These are phyloP conservation scores for Fusarium sp. DNA, from an alignment of 2,329 filamentous ascomycete genomes.

Conservation along the genomic window DNA sequence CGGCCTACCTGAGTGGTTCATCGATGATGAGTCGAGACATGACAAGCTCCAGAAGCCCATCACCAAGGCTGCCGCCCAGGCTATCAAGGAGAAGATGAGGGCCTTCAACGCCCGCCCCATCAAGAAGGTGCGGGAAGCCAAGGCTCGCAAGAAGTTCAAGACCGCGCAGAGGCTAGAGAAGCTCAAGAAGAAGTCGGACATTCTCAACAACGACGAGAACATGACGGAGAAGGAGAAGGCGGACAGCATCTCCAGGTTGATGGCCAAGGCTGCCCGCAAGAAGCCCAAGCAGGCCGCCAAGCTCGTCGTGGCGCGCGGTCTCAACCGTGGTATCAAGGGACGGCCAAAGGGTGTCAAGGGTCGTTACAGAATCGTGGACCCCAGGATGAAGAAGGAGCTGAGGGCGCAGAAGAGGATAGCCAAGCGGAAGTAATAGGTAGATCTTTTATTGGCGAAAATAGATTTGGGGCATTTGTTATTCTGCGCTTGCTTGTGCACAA, in stretches of 20 bases:
- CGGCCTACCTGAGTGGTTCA: conserved; percentile 96
- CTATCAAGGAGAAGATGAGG: conserved; percentile 94
- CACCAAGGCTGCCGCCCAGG: conserved; percentile 86
- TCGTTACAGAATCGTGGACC: conserved; percentile 96
- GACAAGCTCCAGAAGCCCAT: conserved; percentile 90
- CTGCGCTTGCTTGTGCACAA: conserved; percentile 10
- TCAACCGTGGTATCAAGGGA: conserved; percentile 87
- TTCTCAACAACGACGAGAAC: conserved; percentile 88
- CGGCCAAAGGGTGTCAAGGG: conserved; percentile 93
- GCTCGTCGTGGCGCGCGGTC: conserved; percentile 87
- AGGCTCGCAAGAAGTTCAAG: conserved; percentile 97
- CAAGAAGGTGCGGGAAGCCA: conserved; percentile 98
- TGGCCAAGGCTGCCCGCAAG: conserved; percentile 85
- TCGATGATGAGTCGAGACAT: conserved; percentile 90
- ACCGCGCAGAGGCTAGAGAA: conserved; percentile 92
- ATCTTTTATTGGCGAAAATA: conserved; percentile 13
- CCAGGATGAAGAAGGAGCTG: conserved; percentile 96
- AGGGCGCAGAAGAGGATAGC: conserved; percentile 82
- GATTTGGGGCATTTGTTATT: conserved; percentile 27
- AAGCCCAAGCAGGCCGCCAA: conserved; percentile 86
- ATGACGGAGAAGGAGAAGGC: conserved; percentile 98
- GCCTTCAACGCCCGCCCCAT: conserved; percentile 95
- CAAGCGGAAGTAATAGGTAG: conserved; percentile 68
- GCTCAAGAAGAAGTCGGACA: conserved; percentile 94
- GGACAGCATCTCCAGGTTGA: conserved; percentile 81